Evolutionary conservation across 2,329 filamentous ascomycete species (phyloP).

Genomic region (Colletotrichum higginsianum): DNA sequence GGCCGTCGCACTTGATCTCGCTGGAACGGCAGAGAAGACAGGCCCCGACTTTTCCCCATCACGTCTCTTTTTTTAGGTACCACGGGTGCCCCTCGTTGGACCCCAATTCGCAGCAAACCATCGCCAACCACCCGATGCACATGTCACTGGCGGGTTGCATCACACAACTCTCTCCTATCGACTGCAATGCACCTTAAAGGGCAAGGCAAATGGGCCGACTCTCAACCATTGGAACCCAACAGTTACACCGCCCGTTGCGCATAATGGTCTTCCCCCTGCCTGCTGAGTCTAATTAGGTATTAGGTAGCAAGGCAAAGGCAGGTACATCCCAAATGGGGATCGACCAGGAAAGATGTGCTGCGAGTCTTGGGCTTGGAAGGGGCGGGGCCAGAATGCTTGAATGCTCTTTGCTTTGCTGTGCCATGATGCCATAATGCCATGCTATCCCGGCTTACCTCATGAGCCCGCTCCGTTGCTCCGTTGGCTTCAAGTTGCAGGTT

Average conservation of each 20-base stretch:
- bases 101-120: constrained; percentile 30
- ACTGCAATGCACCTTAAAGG: constrained; percentile 1
- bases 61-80: constrained; percentile 35
- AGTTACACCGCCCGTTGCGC: constrained; percentile 35
- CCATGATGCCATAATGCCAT: background rate
- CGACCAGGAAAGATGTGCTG: constrained; percentile 9
- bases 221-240: constrained; percentile 38
- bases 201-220: background rate
- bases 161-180: background rate
- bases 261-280: constrained; percentile 20
- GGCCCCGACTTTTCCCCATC: constrained; percentile 1
- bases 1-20: too few species aligned
- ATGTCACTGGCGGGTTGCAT: constrained; percentile 8
- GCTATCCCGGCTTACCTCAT: constrained; percentile 11
- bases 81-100: constrained; percentile 33
- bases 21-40: too few species aligned
- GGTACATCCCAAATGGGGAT: constrained; percentile 26
- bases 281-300: background rate
- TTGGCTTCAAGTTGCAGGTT: background rate
- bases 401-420: constrained; percentile 15
- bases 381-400: constrained; percentile 39
- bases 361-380: background rate
- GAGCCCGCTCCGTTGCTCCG: background rate
- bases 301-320: constrained; percentile 14
- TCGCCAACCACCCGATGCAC: background rate